Conservation (phyloP, 148 eudicot species). For the Vaccinium macrocarpon region DNA sequence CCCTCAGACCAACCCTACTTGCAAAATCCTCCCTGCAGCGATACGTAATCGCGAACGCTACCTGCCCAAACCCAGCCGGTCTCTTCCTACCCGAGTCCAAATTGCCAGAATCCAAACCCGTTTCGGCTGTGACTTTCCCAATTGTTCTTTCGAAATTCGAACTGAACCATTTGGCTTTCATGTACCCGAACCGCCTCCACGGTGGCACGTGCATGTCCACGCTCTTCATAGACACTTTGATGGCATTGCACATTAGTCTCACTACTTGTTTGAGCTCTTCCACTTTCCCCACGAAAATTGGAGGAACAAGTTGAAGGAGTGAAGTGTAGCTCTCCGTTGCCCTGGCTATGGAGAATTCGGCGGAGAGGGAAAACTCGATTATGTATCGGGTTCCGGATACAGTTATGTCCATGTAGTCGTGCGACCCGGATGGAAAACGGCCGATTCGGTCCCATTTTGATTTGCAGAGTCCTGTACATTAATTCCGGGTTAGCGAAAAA, state of each 20-base stretch:
- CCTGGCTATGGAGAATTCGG: slow-evolving; percentile 60
- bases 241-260: slow-evolving; percentile 54
- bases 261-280: slow-evolving; percentile 50
- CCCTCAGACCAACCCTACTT: slow-evolving; percentile 30
- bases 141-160: slow-evolving; percentile 48
- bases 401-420: slow-evolving; percentile 71
- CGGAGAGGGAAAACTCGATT: slow-evolving; percentile 42
- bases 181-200: slow-evolving; percentile 63
- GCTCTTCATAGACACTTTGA: slow-evolving; percentile 56
- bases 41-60: slow-evolving; percentile 22
- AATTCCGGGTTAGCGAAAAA: background rate
- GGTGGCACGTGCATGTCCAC: slow-evolving; percentile 58
- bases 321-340: slow-evolving; percentile 44
- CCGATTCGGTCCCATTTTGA: slow-evolving; percentile 72
- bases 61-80: slow-evolving; percentile 36
- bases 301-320: slow-evolving; percentile 44
- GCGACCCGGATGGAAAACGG: slow-evolving; percentile 42
- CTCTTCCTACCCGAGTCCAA: slow-evolving; percentile 22
- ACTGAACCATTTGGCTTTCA: slow-evolving; percentile 67
- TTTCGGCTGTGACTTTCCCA: slow-evolving; percentile 23
- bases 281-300: slow-evolving; percentile 42
- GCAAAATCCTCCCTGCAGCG: slow-evolving; percentile 45
- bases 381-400: slow-evolving; percentile 46
- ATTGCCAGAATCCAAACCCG: background rate
- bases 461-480: slow-evolving; percentile 66